These are phyloP conservation scores for Clavulina sp. DNA, from an alignment of 768 basidiomycete genomes.

Conservation along the genomic window DNA sequence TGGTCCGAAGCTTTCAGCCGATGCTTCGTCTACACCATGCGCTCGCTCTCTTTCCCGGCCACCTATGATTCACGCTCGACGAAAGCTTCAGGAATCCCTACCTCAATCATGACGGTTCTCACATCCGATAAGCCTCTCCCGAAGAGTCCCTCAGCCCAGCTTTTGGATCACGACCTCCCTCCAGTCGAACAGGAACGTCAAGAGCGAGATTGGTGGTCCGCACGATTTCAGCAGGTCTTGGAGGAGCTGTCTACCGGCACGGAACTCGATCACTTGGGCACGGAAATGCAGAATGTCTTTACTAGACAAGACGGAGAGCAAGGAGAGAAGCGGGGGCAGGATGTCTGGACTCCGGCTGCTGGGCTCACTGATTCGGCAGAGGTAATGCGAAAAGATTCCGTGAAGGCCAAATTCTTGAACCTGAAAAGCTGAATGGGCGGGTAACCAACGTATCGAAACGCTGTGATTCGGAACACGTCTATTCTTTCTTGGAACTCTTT, in stretches of 20 bases:
- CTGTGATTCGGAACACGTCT: too few species aligned
- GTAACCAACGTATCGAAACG: too few species aligned
- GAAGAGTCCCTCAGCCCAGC: constrained; percentile 53
- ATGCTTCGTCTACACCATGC: constrained; percentile 32
- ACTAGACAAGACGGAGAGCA: too few species aligned
- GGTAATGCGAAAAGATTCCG: too few species aligned
- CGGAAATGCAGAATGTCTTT: too few species aligned
- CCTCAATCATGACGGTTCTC: constrained; percentile 24
- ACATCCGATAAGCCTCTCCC: constrained; percentile 39
- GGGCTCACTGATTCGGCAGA: too few species aligned
- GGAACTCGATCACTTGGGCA: background rate
- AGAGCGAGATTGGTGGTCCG: constrained; percentile 58
- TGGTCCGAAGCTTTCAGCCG: constrained; percentile 40
- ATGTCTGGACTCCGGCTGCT: too few species aligned
- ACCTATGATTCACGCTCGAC: background rate
- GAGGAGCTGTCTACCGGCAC: constrained; percentile 26
- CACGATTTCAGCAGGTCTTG: constrained; percentile 45
- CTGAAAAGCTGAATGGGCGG: too few species aligned
- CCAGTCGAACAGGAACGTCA: constrained; percentile 35
- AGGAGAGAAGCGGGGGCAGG: too few species aligned
- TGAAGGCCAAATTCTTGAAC: too few species aligned
- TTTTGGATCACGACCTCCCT: constrained; percentile 21
- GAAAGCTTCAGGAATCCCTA: constrained; percentile 13
- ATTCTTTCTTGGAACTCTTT: too few species aligned
- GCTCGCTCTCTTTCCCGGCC: constrained; percentile 26